Percentiles rank a stretch among this genome's conserved stretches.
These are phyloP conservation scores for Ophiocordyceps camponoti-floridani DNA, from an alignment of 2,329 filamentous ascomycete species.

Conservation along the genomic window DNA sequence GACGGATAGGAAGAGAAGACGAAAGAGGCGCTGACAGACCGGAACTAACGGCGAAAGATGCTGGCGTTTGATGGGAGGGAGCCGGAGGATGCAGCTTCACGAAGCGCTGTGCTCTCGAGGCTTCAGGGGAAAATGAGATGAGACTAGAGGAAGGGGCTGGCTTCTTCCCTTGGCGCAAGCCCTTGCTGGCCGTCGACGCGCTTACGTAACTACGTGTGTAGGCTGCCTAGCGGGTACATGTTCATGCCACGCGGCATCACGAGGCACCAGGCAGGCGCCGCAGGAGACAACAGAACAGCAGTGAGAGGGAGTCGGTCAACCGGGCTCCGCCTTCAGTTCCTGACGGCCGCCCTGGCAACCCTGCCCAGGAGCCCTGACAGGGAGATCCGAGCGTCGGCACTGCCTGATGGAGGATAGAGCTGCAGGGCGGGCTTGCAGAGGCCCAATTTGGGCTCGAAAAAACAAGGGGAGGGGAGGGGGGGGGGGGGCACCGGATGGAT, in stretches of 20 bases:
- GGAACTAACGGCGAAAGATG: conserved; percentile 1
- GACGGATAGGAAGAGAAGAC: neutral
- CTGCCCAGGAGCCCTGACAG: neutral
- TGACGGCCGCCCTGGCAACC: neutral
- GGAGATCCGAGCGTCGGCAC: conserved; percentile 5
- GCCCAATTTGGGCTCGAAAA: neutral
- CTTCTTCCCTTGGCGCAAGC: conserved; percentile 7
- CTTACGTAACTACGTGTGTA: neutral
- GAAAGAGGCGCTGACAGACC: neutral
- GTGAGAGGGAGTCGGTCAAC: neutral
- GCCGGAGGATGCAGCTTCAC: conserved; percentile 3
- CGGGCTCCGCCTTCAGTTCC: neutral
- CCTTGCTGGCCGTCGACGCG: conserved; percentile 8
- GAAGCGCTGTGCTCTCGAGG: neutral
- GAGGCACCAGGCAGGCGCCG: neutral
- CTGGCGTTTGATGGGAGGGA: conserved; percentile 1
- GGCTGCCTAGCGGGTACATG: neutral
- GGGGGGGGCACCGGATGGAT: neutral
- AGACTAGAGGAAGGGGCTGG: conserved; percentile 5
- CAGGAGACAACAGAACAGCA: neutral
- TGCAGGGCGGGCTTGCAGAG: neutral
- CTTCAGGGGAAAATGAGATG: conserved; percentile 14
- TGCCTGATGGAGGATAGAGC: conserved; percentile 5
- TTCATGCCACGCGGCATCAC: conserved; percentile 3
- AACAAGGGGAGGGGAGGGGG: neutral